A percentile compares a stretch with the other conserved stretches of the same genome.
These are phyloP conservation scores for Lipomyces sp. DNA, from an alignment of 805 yeast species.

Conservation along the genomic window DNA sequence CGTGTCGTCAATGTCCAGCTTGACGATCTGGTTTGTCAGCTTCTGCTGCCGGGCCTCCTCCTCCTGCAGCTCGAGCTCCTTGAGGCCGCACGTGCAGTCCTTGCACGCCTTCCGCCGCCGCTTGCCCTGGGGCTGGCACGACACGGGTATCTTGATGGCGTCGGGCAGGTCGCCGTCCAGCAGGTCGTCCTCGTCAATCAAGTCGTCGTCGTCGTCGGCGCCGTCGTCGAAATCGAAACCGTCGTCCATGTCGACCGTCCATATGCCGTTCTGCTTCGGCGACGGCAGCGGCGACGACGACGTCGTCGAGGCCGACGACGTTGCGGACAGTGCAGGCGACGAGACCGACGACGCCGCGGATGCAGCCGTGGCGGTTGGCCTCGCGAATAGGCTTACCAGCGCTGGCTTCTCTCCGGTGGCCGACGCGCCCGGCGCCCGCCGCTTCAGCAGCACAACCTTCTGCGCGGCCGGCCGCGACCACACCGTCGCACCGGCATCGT, in stretches of 20 bases:
- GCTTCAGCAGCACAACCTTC: constrained; percentile 27
- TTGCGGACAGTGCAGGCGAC: constrained; percentile 39
- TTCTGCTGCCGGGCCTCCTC: constrained; percentile 41
- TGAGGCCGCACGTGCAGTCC: constrained; percentile 96
- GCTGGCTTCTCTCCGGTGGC: constrained; percentile 3
- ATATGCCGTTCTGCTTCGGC: constrained; percentile 41
- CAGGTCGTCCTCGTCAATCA: constrained; percentile 58
- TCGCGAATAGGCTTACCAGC: constrained; percentile 6
- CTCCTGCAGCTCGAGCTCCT: constrained; percentile 67
- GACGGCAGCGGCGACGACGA: constrained; percentile 41
- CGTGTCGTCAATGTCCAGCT: constrained; percentile 63
- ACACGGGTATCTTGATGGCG: constrained; percentile 33
- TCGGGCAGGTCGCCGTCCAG: constrained; percentile 43
- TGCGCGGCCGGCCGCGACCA: constrained; percentile 56
- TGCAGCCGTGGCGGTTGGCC: neutral
- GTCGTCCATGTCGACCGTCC: constrained; percentile 45
- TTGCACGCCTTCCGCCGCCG: constrained; percentile 89
- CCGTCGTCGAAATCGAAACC: constrained; percentile 55
- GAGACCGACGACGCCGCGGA: constrained; percentile 32
- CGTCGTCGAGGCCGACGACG: constrained; percentile 44
- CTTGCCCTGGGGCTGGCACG: constrained; percentile 24
- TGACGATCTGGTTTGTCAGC: constrained; percentile 47
- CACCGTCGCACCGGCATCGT: constrained; percentile 35
- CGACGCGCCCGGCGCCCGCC: constrained; percentile 9
- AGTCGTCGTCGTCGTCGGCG: constrained; percentile 49